Evolutionary conservation across 805 yeast species (phyloP).

Genomic region (Kuraishia molischiana): DNA sequence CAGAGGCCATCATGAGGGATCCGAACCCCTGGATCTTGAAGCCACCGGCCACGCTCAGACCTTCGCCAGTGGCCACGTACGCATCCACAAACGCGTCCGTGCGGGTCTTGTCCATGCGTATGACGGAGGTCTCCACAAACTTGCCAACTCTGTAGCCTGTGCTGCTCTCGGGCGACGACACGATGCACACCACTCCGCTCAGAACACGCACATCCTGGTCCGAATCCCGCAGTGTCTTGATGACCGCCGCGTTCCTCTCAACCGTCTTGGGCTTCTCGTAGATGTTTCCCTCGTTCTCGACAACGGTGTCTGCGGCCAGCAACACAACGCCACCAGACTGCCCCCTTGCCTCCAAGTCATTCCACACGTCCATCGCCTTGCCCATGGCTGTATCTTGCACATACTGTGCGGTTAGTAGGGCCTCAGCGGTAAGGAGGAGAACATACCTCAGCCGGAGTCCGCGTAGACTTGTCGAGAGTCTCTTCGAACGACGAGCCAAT

Average conservation of each 20-base stretch:
- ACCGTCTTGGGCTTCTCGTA: slow-evolving; percentile 73
- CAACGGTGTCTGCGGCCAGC: slow-evolving; percentile 75
- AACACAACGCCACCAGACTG: slow-evolving; percentile 20
- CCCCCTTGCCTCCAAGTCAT: slow-evolving; percentile 19
- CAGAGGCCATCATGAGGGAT: slow-evolving; percentile 46
- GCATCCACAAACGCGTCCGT: slow-evolving; percentile 45
- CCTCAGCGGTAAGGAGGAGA: too few species aligned
- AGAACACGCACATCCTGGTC: slow-evolving; percentile 34
- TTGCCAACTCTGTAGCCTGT: slow-evolving; percentile 9
- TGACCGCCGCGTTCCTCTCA: slow-evolving; percentile 37
- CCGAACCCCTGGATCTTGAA: slow-evolving; percentile 75
- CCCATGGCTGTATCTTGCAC: slow-evolving; percentile 60
- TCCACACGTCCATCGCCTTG: slow-evolving; percentile 58
- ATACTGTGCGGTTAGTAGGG: slow-evolving; percentile 30
- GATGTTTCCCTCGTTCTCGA: slow-evolving; percentile 44
- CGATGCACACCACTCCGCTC: slow-evolving; percentile 40
- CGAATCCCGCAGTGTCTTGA: slow-evolving; percentile 37
- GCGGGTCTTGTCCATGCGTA: slow-evolving; percentile 30
- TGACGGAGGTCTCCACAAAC: slow-evolving; percentile 15
- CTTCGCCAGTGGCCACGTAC: slow-evolving; percentile 69
- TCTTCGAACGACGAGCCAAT: slow-evolving; percentile 70
- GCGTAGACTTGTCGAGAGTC: slow-evolving; percentile 46
- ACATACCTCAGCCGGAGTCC: slow-evolving; percentile 33
- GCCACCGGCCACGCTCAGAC: slow-evolving; percentile 83
- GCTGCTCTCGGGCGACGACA: slow-evolving; percentile 4